Evolutionary conservation across 1,139 yeast genomes (phyloP).

Genomic region (Arxiozyma telluris): DNA sequence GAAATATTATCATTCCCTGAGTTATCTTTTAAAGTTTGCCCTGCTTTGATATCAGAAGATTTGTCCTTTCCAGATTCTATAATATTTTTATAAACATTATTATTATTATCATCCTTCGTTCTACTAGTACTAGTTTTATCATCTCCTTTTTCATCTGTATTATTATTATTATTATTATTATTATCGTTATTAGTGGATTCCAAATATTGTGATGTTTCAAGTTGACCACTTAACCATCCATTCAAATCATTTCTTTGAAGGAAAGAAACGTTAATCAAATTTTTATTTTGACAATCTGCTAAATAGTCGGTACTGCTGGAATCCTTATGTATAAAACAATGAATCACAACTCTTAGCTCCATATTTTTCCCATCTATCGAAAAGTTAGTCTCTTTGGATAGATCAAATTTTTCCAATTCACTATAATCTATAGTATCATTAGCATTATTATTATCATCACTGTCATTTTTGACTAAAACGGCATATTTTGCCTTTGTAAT

Average conservation of each 20-base stretch:
- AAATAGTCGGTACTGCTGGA: constrained; percentile 77
- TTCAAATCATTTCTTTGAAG: constrained; percentile 78
- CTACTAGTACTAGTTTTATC: background rate
- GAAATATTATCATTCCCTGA: background rate
- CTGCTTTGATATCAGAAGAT: background rate
- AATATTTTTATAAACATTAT: background rate
- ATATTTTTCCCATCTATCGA: constrained; percentile 43
- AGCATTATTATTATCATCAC: constrained; percentile 9
- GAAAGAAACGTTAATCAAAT: constrained; percentile 67
- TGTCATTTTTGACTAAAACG: constrained; percentile 6
- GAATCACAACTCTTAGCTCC: constrained; percentile 55
- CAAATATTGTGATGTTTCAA: constrained; percentile 45
- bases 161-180: constrained; percentile 5
- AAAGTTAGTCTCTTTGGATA: constrained; percentile 50
- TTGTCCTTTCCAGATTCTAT: background rate
- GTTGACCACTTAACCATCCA: constrained; percentile 69
- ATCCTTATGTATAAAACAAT: constrained; percentile 74
- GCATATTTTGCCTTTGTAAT: constrained; percentile 25
- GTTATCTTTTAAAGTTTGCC: background rate
- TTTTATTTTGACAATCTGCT: constrained; percentile 55
- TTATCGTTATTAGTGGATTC: constrained; percentile 3
- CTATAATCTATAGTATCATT: background rate
- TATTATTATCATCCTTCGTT: background rate
- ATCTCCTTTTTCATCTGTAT: background rate
- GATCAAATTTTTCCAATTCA: constrained; percentile 15